Conservation (phyloP, 345 rosid genomes). For the Corymbia maculata region DNA sequence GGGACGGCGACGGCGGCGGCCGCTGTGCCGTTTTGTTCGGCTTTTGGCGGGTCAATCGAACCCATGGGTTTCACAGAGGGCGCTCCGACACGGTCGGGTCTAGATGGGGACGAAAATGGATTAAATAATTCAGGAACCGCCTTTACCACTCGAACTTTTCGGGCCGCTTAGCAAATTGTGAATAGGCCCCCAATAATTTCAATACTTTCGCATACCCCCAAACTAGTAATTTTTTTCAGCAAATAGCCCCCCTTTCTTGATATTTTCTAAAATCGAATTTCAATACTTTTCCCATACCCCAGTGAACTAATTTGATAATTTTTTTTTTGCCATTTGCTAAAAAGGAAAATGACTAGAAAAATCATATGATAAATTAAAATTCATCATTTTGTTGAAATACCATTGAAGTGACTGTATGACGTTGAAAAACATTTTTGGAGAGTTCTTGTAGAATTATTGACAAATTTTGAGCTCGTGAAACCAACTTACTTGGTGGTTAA, state of each 20-base stretch:
- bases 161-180: neutral
- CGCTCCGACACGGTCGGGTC: neutral
- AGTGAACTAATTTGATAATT: neutral
- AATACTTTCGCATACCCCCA: neutral
- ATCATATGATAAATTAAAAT: neutral
- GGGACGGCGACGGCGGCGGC: slow-evolving; percentile 14
- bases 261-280: neutral
- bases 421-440: neutral
- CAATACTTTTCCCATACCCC: neutral
- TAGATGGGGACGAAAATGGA: neutral
- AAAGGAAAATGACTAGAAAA: neutral
- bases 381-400: neutral
- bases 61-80: slow-evolving; percentile 34
- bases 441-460: fast-evolving
- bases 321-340: neutral
- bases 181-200: neutral
- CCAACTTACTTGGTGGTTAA: neutral
- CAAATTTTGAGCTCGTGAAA: neutral
- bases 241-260: neutral
- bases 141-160: neutral
- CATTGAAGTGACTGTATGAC: neutral
- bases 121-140: neutral
- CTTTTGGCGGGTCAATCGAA: slow-evolving; percentile 44
- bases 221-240: neutral
- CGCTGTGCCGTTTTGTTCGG: slow-evolving; percentile 33